Evolutionary conservation across 768 basidiomycete species (phyloP).

Genomic region (Lyophyllum shimeji): DNA sequence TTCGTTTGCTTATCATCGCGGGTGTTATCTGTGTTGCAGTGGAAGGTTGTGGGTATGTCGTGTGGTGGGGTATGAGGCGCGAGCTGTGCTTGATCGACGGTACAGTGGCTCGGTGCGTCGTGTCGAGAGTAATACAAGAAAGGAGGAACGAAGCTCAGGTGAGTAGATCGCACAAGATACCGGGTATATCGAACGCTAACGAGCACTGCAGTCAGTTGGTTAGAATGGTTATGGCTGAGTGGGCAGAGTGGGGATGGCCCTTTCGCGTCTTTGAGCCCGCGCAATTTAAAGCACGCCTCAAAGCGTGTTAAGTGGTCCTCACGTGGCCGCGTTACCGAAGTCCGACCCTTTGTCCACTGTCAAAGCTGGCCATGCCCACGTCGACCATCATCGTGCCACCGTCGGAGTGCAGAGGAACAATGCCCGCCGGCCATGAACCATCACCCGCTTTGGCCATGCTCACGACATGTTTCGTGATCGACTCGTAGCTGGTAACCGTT

Average conservation of each 20-base stretch:
- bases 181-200: neutral
- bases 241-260: neutral
- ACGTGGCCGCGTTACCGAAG: slow-evolving; percentile 2
- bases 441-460: no score
- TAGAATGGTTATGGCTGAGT: neutral
- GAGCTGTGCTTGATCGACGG: no score
- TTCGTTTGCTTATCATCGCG: neutral
- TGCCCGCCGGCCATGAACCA: no score
- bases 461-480: no score
- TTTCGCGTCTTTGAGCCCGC: neutral
- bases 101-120: neutral
- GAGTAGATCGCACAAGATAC: neutral
- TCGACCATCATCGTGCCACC: no score
- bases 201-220: no score
- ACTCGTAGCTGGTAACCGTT: no score
- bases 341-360: slow-evolving; percentile 13
- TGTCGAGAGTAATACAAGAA: neutral
- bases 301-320: slow-evolving; percentile 1
- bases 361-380: slow-evolving; percentile 5
- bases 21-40: neutral
- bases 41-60: neutral
- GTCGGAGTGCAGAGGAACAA: neutral
- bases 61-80: neutral
- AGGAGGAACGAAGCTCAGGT: neutral
- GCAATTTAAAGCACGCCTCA: slow-evolving; percentile 2